These are phyloP conservation scores for Aspergillus indologenus DNA, from an alignment of 495 filamentous ascomycete species.

Conservation along the genomic window DNA sequence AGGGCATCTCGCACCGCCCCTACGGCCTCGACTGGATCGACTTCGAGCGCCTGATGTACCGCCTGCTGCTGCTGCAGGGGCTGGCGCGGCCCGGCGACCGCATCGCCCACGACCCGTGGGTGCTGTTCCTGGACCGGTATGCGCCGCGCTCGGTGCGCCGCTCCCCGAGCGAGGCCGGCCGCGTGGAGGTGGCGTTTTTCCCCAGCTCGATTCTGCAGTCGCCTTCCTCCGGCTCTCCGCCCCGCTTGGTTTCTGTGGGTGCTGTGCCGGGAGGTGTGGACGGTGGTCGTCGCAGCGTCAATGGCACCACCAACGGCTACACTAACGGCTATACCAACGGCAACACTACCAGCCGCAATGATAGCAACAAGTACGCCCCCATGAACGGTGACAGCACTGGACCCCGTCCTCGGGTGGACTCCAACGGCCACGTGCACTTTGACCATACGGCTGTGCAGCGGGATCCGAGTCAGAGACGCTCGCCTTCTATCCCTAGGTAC, in stretches of 20 bases:
- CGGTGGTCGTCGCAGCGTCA: background rate
- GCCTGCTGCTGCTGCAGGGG: slow-evolving; percentile 9
- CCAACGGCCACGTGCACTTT: background rate
- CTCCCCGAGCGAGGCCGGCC: background rate
- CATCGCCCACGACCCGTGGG: background rate
- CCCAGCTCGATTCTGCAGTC: background rate
- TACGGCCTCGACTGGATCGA: slow-evolving; percentile 4
- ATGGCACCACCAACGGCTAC: background rate
- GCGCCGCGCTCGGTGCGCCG: background rate
- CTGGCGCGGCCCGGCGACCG: background rate
- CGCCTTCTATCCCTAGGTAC: background rate
- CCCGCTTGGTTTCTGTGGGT: no score
- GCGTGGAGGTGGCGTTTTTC: background rate
- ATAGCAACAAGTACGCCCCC: background rate
- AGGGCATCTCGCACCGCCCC: slow-evolving; percentile 7
- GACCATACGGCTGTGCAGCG: background rate
- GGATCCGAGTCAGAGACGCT: background rate
- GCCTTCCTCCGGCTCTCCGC: background rate
- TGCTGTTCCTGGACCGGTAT: background rate
- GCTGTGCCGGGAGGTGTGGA: no score
- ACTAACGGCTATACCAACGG: background rate
- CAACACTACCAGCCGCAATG: background rate
- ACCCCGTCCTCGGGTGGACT: background rate
- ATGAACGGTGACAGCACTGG: no score
- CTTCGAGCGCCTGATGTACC: slow-evolving; percentile 4